These are phyloP conservation scores for Amaranthus cruentus DNA, from an alignment of 148 eudicot genomes.

Conservation along the genomic window DNA sequence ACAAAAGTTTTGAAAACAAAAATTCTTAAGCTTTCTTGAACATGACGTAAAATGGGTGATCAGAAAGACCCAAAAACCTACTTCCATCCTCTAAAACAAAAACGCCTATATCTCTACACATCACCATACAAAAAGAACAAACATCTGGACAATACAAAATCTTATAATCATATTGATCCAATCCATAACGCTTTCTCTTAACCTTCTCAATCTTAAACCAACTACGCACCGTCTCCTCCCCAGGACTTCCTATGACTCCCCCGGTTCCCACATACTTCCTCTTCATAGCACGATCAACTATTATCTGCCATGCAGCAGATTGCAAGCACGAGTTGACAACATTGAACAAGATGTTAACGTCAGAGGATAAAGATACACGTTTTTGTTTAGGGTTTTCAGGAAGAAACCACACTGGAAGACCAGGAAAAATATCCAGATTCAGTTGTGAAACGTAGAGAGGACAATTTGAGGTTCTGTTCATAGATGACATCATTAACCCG, in stretches of 20 bases:
- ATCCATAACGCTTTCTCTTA: slow-evolving; percentile 15
- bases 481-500: slow-evolving; percentile 30
- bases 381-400: slow-evolving; percentile 26
- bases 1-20: too few species aligned
- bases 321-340: slow-evolving; percentile 33
- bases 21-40: slow-evolving; percentile 31
- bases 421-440: slow-evolving; percentile 20
- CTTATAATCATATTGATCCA: slow-evolving; percentile 21
- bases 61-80: slow-evolving; percentile 36
- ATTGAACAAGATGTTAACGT: slow-evolving; percentile 36
- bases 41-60: slow-evolving; percentile 34
- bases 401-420: slow-evolving; percentile 33
- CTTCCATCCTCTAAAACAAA: slow-evolving; percentile 25
- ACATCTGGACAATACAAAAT: slow-evolving; percentile 49
- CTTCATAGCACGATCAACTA: slow-evolving; percentile 19
- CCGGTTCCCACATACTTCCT: slow-evolving; percentile 39
- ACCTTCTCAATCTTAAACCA: slow-evolving; percentile 46
- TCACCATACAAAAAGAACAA: slow-evolving; percentile 38
- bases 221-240: slow-evolving; percentile 30
- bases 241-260: slow-evolving; percentile 37
- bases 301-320: slow-evolving; percentile 33
- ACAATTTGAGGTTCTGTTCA: slow-evolving; percentile 25
- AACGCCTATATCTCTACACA: slow-evolving; percentile 41
- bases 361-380: slow-evolving; percentile 21
- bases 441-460: slow-evolving; percentile 41